Conservation (phyloP, 108 stramenopile species). For the Fragilaria radians region DNA sequence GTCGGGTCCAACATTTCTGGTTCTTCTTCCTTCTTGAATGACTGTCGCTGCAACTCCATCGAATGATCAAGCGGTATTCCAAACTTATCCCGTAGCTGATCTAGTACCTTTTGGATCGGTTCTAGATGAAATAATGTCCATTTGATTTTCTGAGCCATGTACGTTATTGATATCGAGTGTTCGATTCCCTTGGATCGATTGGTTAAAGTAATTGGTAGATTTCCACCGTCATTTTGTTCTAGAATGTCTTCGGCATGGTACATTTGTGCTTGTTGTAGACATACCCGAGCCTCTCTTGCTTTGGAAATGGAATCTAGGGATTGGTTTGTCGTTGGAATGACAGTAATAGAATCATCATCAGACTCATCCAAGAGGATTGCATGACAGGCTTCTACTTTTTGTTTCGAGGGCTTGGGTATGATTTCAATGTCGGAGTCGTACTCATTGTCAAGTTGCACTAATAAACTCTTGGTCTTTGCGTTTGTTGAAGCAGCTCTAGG, state of each 20-base stretch:
- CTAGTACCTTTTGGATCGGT: constrained; percentile 14
- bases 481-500: not conserved
- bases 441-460: not conserved
- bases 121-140: constrained; percentile 26
- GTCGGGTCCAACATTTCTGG: not conserved
- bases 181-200: constrained; percentile 14
- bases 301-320: not conserved
- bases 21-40: not conserved
- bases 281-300: constrained; percentile 14
- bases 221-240: constrained; percentile 10
- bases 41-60: not conserved
- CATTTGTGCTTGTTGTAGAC: constrained; percentile 28
- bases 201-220: constrained; percentile 4
- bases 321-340: not conserved
- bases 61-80: not conserved
- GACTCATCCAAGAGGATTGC: not conserved
- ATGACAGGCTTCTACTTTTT: not conserved
- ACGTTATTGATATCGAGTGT: constrained; percentile 13
- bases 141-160: constrained; percentile 11
- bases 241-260: constrained; percentile 56
- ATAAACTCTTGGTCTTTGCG: not conserved
- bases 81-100: not conserved
- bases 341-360: constrained; percentile 10
- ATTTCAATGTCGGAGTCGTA: constrained; percentile 9
- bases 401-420: not conserved